These are phyloP conservation scores for Begonia masoniana DNA, from an alignment of 306 rosid genomes.

Conservation along the genomic window DNA sequence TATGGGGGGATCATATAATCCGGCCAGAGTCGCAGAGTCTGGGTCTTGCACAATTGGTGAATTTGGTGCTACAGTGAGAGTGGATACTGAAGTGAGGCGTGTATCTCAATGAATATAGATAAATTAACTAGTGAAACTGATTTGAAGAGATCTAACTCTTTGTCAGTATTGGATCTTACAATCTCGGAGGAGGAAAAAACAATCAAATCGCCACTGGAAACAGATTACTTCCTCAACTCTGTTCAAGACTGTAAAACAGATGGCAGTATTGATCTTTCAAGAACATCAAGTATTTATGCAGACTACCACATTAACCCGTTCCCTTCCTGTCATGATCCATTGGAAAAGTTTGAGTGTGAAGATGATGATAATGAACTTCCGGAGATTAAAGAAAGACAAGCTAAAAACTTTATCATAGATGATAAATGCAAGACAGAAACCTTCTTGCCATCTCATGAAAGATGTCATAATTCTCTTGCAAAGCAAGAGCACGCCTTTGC, in stretches of 20 bases:
- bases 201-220: constrained; percentile 25
- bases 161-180: constrained; percentile 12
- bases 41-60: constrained; percentile 22
- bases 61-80: constrained; percentile 9
- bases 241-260: constrained; percentile 15
- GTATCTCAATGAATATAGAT: constrained; percentile 14
- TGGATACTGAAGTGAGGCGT: constrained; percentile 8
- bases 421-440: constrained; percentile 23
- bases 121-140: constrained; percentile 18
- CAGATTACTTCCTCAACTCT: constrained; percentile 35
- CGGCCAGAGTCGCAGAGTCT: constrained; percentile 15
- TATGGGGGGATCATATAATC: constrained; percentile 20
- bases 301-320: constrained; percentile 27
- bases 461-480: constrained; percentile 28
- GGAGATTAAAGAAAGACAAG: constrained; percentile 22
- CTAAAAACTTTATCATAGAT: constrained; percentile 13
- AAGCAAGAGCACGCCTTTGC: constrained; percentile 89
- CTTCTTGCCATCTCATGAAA: constrained; percentile 19
- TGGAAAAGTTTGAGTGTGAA: constrained; percentile 16
- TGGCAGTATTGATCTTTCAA: constrained; percentile 20
- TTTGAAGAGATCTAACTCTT: constrained; percentile 10
- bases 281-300: constrained; percentile 15
- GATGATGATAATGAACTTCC: constrained; percentile 26
- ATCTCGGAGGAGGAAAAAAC: constrained; percentile 15
- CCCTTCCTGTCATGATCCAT: constrained; percentile 19